These are phyloP conservation scores for Mortierella sp. DNA, from an alignment of 371 early-diverging fungal genomes.

Conservation along the genomic window DNA sequence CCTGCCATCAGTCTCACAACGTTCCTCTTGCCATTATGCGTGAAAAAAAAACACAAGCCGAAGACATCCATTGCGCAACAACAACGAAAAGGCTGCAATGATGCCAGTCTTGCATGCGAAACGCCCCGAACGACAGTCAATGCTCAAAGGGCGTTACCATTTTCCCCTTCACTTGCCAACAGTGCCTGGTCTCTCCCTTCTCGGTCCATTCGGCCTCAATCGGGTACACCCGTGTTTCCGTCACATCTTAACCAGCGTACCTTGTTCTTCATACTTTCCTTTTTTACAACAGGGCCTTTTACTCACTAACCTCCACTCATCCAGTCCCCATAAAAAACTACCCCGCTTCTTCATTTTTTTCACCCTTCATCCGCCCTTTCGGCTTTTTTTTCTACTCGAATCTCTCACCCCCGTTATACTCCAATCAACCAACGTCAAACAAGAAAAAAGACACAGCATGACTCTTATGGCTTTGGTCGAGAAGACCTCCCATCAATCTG, in stretches of 20 bases:
- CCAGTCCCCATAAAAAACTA: not conserved
- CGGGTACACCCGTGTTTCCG: not conserved
- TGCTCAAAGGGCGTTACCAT: not conserved
- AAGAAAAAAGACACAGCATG: constrained; percentile 12
- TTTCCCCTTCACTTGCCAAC: not conserved
- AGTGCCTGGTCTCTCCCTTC: not conserved
- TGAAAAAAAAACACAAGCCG: not conserved
- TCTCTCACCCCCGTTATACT: not conserved
- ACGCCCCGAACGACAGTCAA: not conserved
- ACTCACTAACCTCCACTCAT: not conserved
- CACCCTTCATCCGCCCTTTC: not conserved
- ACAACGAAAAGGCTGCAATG: not conserved
- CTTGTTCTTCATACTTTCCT: not conserved
- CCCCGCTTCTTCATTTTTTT: not conserved
- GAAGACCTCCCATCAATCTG: constrained; percentile 30
- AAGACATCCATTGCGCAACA: not conserved
- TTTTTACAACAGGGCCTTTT: not conserved
- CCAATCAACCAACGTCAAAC: too few relatives aligned
- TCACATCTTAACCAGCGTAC: not conserved
- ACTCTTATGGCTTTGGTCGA: constrained; percentile 23
- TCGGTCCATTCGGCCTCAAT: constrained; percentile 5
- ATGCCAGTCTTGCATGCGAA: not conserved
- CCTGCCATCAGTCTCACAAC: not conserved
- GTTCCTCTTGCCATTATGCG: too few relatives aligned
- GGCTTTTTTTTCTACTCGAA: not conserved